Conservation (phyloP, 257 asterid genomes). For the Solanum chmielewskii region DNA sequence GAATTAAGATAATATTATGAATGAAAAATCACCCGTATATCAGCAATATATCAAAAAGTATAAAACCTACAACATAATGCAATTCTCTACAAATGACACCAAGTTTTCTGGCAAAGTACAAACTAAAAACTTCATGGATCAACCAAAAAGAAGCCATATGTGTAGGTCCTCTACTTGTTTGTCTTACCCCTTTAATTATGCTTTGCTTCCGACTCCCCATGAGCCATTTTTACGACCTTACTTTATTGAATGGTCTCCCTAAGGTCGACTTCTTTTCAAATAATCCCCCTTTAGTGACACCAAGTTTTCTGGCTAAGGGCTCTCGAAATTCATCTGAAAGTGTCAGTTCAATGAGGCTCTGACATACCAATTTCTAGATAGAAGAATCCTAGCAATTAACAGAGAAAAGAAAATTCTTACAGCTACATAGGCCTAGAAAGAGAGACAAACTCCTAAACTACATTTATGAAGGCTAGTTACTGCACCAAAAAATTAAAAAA, state of each 20-base stretch:
- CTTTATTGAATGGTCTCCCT: not conserved
- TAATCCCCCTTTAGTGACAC: not conserved
- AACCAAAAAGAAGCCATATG: not conserved
- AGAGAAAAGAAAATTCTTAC: not conserved
- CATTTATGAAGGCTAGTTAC: not conserved
- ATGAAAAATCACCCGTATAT: not conserved
- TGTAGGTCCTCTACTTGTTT: not conserved
- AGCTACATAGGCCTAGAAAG: not conserved
- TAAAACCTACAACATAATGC: not conserved
- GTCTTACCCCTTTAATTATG: not conserved
- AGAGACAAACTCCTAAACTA: not conserved
- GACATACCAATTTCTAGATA: not conserved
- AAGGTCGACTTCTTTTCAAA: not conserved
- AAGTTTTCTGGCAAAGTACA: not conserved
- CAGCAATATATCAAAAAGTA: not conserved
- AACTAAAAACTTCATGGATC: not conserved
- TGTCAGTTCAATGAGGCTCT: not conserved
- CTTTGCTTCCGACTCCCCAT: not conserved
- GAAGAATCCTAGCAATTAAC: not conserved
- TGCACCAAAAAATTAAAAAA: not conserved
- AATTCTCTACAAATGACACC: not conserved
- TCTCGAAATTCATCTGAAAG: not conserved
- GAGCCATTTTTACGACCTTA: not conserved
- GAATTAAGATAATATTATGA: not conserved
- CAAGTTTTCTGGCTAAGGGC: not conserved